Percentiles rank a stretch among this genome's conserved stretches.
Evolutionary conservation across 2,329 filamentous ascomycete species (phyloP).

Genomic region (Beauveria caledonica): DNA sequence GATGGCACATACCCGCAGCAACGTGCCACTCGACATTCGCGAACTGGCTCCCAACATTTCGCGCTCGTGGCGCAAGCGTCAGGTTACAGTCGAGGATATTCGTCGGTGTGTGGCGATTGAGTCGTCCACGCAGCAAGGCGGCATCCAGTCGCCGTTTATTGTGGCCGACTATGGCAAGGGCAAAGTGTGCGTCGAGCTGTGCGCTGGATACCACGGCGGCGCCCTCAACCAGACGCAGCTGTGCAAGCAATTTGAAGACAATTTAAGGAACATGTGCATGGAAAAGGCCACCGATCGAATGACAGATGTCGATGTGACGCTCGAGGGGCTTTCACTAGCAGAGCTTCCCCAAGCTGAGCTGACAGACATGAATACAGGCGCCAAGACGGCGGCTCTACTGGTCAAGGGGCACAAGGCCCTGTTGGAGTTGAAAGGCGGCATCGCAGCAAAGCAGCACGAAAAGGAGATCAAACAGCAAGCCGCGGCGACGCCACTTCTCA

Average conservation of each 20-base stretch:
- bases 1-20: conserved; percentile 57
- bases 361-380: conserved; percentile 21
- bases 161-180: conserved; percentile 45
- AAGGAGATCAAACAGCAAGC: conserved; percentile 30
- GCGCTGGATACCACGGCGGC: conserved; percentile 25
- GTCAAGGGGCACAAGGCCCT: conserved; percentile 61
- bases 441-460: conserved; percentile 44
- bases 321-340: conserved; percentile 44
- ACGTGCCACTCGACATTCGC: conserved; percentile 55
- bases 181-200: conserved; percentile 52
- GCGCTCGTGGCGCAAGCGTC: conserved; percentile 63
- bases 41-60: conserved; percentile 55
- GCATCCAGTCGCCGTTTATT: conserved; percentile 30
- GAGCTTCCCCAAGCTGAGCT: conserved; percentile 31
- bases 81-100: conserved; percentile 57
- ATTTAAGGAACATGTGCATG: conserved; percentile 39
- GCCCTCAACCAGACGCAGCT: conserved; percentile 43
- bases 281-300: conserved; percentile 23
- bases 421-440: conserved; percentile 57
- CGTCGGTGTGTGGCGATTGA: conserved; percentile 59
- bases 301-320: conserved; percentile 36
- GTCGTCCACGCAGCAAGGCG: conserved; percentile 24
- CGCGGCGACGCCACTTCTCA: conserved; percentile 25
- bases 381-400: conserved; percentile 47
- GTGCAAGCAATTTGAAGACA: conserved; percentile 45